A percentile compares a stretch with the other conserved stretches of the same genome.
phyloP scores from a whole-genome alignment of 2,329 filamentous ascomycete genomes.

The Aureobasidium sp. region DNA sequence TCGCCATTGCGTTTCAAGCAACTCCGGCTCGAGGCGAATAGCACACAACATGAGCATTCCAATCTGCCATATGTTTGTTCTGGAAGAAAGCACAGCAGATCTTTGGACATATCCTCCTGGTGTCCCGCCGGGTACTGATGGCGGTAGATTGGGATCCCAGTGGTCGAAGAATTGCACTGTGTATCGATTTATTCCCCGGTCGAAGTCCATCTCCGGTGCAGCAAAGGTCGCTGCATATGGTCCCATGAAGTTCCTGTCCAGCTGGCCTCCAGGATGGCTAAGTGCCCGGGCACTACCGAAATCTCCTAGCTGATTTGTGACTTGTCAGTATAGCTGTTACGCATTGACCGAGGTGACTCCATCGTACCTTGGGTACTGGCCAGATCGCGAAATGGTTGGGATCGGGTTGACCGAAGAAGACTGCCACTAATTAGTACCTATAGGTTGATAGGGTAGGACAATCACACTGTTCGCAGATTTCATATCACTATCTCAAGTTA shows the following conservation, averaged over 20 bases:
- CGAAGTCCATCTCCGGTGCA: background rate
- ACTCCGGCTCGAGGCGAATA: background rate
- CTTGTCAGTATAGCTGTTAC: background rate
- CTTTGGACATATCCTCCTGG: background rate
- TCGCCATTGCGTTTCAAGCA: background rate
- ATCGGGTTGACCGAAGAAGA: background rate
- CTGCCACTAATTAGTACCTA: background rate
- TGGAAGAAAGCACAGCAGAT: background rate
- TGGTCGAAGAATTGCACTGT: background rate
- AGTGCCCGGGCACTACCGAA: background rate
- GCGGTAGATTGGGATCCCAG: background rate
- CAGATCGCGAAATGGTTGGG: background rate
- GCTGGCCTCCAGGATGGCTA: background rate
- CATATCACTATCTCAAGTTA: background rate
- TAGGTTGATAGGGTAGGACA: too few species aligned
- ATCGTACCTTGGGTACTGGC: background rate
- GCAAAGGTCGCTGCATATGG: background rate
- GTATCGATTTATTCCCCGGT: background rate
- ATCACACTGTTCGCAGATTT: background rate
- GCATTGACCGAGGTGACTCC: too few species aligned
- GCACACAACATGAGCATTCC: background rate
- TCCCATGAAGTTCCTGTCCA: background rate
- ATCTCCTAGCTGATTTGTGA: background rate
- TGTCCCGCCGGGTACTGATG: background rate
- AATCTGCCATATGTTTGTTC: background rate